Evolutionary conservation across 768 basidiomycete genomes (phyloP).

Genomic region (Lepiota venenata): DNA sequence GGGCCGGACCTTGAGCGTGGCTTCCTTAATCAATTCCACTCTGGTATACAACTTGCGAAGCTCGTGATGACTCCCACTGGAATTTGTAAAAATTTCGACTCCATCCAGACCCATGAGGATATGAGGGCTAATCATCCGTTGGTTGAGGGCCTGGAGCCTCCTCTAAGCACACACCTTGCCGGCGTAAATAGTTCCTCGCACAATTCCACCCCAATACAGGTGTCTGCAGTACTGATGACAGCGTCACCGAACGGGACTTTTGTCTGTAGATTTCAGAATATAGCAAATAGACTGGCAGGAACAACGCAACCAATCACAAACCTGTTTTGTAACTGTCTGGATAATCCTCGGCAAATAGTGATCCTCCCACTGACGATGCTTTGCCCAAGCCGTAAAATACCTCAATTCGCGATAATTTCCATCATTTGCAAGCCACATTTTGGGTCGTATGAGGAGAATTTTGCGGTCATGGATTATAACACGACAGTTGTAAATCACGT

Average conservation of each 20-base stretch:
- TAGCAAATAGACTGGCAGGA: background rate
- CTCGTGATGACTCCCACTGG: slow-evolving; percentile 97
- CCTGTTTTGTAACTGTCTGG: slow-evolving; percentile 85
- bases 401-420: slow-evolving; percentile 92
- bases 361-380: slow-evolving; percentile 86
- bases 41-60: slow-evolving; percentile 92
- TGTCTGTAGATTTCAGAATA: slow-evolving; percentile 36
- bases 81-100: slow-evolving; percentile 99
- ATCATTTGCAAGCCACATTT: slow-evolving; percentile 99
- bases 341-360: slow-evolving; percentile 91
- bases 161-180: slow-evolving; percentile 66
- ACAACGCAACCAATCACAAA: slow-evolving; percentile 20
- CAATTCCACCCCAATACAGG: slow-evolving; percentile 94
- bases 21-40: slow-evolving; percentile 94
- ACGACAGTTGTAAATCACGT: slow-evolving; percentile 96
- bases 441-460: slow-evolving; percentile 93
- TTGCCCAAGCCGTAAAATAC: slow-evolving; percentile 95
- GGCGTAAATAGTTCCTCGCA: slow-evolving; percentile 99
- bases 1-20: slow-evolving; percentile 77
- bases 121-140: slow-evolving; percentile 68
- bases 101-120: slow-evolving; percentile 98
- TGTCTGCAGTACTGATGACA: slow-evolving; percentile 89
- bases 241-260: slow-evolving; percentile 97
- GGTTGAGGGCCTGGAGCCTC: background rate
- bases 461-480: slow-evolving; percentile 82